phyloP scores from a whole-genome alignment of 1,139 yeast genomes.

The Pichia inconspicua region DNA sequence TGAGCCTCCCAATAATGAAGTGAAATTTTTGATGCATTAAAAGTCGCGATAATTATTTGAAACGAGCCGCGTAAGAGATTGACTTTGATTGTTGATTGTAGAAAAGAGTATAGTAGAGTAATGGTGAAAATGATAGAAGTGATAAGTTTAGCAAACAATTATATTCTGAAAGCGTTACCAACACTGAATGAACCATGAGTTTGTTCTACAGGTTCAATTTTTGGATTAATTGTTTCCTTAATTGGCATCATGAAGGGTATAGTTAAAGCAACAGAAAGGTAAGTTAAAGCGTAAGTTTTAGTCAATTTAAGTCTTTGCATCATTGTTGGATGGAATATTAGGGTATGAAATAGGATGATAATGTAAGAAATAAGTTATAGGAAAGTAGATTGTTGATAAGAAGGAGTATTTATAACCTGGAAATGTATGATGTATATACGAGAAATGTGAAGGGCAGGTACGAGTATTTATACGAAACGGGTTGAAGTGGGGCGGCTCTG shows the following conservation, averaged over 20 bases:
- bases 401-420: neutral
- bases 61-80: neutral
- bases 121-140: neutral
- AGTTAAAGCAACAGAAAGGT: slow-evolving; percentile 25
- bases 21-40: neutral
- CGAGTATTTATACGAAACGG: neutral
- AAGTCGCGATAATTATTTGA: no score
- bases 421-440: no score
- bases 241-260: slow-evolving; percentile 28
- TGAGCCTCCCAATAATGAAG: neutral
- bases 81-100: no score
- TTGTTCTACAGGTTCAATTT: slow-evolving; percentile 8
- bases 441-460: neutral
- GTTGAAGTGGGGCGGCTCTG: neutral
- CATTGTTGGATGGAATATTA: neutral
- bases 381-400: neutral
- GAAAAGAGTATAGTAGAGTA: neutral
- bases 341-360: neutral
- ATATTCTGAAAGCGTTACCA: slow-evolving; percentile 27
- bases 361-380: no score
- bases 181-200: slow-evolving; percentile 23
- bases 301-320: slow-evolving; percentile 6
- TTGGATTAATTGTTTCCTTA: slow-evolving; percentile 21
- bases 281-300: slow-evolving; percentile 22
- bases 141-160: neutral